These are phyloP conservation scores for Phlebopus sp. DNA, from an alignment of 1,284 basidiomycete species.

Conservation along the genomic window DNA sequence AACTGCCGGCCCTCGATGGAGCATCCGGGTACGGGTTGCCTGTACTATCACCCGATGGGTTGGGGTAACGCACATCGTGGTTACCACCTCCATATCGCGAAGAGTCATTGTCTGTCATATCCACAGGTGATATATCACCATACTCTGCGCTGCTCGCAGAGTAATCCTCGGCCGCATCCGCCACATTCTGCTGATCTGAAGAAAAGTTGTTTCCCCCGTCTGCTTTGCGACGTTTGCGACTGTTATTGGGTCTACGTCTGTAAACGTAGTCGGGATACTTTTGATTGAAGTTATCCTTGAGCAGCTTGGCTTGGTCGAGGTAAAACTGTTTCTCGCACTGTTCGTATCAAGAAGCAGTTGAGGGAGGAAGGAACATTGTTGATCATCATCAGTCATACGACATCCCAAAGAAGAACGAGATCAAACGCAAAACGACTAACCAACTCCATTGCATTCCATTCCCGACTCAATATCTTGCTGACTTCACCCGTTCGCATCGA, in stretches of 20 bases:
- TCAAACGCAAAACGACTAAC: constrained; percentile 38
- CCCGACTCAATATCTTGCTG: constrained; percentile 76
- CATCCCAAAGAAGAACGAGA: neutral
- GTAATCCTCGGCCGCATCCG: constrained; percentile 26
- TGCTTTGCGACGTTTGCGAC: constrained; percentile 62
- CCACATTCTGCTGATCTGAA: constrained; percentile 20
- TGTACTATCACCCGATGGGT: constrained; percentile 21
- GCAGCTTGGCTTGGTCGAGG: constrained; percentile 75
- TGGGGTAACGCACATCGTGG: constrained; percentile 26
- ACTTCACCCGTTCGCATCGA: constrained; percentile 84
- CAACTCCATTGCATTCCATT: constrained; percentile 74
- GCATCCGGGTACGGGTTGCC: constrained; percentile 16
- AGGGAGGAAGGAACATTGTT: neutral
- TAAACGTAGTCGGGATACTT: constrained; percentile 87
- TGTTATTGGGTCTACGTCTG: constrained; percentile 78
- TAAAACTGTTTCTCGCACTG: constrained; percentile 82
- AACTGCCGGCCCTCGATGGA: constrained; percentile 22
- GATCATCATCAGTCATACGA: neutral
- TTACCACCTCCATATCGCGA: neutral
- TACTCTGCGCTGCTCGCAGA: constrained; percentile 20
- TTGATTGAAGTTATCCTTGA: constrained; percentile 81
- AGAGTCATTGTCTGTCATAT: constrained; percentile 26
- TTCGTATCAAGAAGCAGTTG: constrained; percentile 19
- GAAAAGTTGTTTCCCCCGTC: constrained; percentile 34
- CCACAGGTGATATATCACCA: constrained; percentile 32